Percentiles rank a stretch among this genome's conserved stretches.
These are phyloP conservation scores for Exophiala calicioides DNA, from an alignment of 2,329 filamentous ascomycete genomes.

Conservation along the genomic window DNA sequence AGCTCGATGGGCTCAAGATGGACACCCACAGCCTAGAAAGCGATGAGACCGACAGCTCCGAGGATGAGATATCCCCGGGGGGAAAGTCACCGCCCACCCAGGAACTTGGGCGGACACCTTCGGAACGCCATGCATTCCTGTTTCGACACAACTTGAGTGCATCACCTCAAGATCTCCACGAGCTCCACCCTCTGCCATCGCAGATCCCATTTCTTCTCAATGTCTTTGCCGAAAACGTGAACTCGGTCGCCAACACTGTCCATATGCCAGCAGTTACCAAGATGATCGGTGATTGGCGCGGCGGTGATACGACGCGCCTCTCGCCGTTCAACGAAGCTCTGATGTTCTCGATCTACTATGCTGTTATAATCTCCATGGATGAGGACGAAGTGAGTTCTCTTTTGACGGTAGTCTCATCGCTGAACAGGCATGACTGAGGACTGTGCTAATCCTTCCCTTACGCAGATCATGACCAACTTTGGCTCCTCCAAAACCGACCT, in stretches of 20 bases:
- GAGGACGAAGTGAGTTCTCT: constrained; percentile 53
- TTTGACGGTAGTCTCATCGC: background rate
- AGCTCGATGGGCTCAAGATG: constrained; percentile 49
- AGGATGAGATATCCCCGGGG: constrained; percentile 36
- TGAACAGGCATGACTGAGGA: background rate
- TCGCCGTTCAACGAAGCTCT: constrained; percentile 53
- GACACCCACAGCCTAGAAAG: constrained; percentile 37
- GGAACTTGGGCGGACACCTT: constrained; percentile 46
- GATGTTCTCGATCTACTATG: constrained; percentile 60
- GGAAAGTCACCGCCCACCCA: constrained; percentile 31
- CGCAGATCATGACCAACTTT: constrained; percentile 31
- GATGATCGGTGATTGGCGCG: constrained; percentile 39
- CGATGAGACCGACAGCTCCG: constrained; percentile 40
- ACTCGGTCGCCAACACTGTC: constrained; percentile 38
- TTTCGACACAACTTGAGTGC: constrained; percentile 48
- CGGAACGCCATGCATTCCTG: constrained; percentile 54
- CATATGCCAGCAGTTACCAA: constrained; percentile 37
- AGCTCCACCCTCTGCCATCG: constrained; percentile 55
- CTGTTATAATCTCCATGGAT: constrained; percentile 58
- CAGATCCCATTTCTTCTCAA: constrained; percentile 58
- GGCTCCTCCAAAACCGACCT: constrained; percentile 50
- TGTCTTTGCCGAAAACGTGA: constrained; percentile 55
- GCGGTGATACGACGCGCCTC: constrained; percentile 36
- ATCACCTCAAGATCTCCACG: constrained; percentile 36
- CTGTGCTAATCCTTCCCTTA: constrained; percentile 1